These are phyloP conservation scores for Epichloe baconii DNA, from an alignment of 2,329 filamentous ascomycete genomes.

Conservation along the genomic window DNA sequence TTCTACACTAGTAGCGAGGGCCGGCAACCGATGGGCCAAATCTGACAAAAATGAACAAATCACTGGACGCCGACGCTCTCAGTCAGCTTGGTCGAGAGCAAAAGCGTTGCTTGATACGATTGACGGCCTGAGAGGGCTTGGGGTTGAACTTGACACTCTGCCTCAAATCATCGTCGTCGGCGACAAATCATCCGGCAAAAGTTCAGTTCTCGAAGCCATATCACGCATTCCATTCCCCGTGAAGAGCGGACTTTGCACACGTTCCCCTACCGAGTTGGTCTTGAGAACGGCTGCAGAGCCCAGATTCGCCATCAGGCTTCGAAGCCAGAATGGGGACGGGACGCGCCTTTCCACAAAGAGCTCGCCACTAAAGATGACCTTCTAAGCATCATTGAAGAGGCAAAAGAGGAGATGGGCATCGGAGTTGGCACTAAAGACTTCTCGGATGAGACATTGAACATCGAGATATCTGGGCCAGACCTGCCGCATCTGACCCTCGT, in stretches of 20 bases:
- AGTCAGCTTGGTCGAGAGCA: not conserved
- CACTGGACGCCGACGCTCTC: not conserved
- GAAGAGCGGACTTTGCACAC: constrained; percentile 42
- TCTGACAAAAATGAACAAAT: not conserved
- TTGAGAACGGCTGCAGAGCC: constrained; percentile 28
- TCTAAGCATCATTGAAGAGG: constrained; percentile 34
- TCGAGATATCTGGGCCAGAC: constrained; percentile 32
- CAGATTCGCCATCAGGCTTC: constrained; percentile 30
- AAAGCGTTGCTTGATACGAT: not conserved
- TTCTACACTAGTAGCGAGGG: not conserved
- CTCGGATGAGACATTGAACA: constrained; percentile 30
- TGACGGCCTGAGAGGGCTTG: not conserved
- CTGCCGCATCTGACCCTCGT: constrained; percentile 37
- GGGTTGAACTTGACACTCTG: constrained; percentile 24
- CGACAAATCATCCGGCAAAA: constrained; percentile 48
- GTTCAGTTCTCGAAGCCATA: constrained; percentile 52
- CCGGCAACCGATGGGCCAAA: not conserved
- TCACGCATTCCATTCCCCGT: constrained; percentile 46
- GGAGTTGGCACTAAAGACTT: constrained; percentile 19
- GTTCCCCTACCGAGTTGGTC: constrained; percentile 48
- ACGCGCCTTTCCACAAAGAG: constrained; percentile 17
- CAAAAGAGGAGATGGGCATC: constrained; percentile 36
- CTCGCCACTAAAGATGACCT: constrained; percentile 28
- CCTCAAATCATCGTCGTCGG: constrained; percentile 47
- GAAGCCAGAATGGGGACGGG: constrained; percentile 15